Evolutionary conservation across 2,329 filamentous ascomycete genomes (phyloP), one percentile per base, ranked within the genome.

Genomic region (Cladorrhinum sp.): DNA sequence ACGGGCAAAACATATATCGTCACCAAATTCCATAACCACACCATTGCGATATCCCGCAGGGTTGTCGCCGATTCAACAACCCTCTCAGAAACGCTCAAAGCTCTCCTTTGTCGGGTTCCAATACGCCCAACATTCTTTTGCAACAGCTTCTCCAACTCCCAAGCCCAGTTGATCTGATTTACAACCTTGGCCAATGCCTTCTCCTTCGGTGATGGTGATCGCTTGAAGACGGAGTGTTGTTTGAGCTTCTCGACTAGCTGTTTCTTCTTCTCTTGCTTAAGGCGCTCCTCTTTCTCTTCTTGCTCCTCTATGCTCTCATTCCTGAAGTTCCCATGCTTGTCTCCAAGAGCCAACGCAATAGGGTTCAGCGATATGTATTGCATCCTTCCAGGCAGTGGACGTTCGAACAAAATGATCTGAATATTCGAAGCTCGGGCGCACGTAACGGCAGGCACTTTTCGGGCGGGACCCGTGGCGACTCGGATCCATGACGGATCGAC

Each of bases 121-220:
- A 99, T 86, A 39, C 94, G 81, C n/a, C 88, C 86, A 49, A 92
- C 90, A 69, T 98, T 99, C 72, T 90, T 94, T 69, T 96, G 92
- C 67, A 99, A 80, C 42, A 96, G 80, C 67, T 87, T 83, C 64
- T 95, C 89, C 60, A 99, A 82, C 74, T 99, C 96, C 78, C 88
- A 92, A 0, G 93, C 92, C 82, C 95, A 99, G 71, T 99, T 99
- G 73, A 98, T 89, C 76, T 98, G 94, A 68, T 93, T 92, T 66
- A 97, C 84, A 61, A 98, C 93, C 60, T 86, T 86, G 3, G 88
- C 83, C 28, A 99, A 79, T 1, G 90, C 89, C 64, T 86, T 83
- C 73, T 99, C 95, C 69, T 96, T 94, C 62, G 87, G 84, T 1
- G 94, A 95, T 2, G 88, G 85, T 2, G 85, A 78, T 70, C 90